Percentiles rank a stretch among this genome's conserved stretches.
These are phyloP conservation scores for Lactarius trivialis DNA, from an alignment of 768 basidiomycete species.

Conservation along the genomic window DNA sequence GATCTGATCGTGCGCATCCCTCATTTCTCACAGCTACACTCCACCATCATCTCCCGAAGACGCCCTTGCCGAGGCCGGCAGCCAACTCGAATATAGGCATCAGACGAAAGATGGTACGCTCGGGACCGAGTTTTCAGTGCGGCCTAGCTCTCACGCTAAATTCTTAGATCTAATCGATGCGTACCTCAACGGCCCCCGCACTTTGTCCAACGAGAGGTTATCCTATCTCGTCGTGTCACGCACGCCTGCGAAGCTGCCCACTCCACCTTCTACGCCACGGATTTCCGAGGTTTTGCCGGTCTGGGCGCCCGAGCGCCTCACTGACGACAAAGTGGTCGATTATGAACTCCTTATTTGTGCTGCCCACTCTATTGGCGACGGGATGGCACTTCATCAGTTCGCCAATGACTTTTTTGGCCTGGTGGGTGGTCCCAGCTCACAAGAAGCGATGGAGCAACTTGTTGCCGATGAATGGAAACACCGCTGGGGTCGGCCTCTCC, in stretches of 20 bases:
- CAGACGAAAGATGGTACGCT: slow-evolving; percentile 50
- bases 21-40: slow-evolving; percentile 36
- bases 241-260: slow-evolving; percentile 26
- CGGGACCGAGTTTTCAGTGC: not conserved
- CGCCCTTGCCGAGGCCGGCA: slow-evolving; percentile 43
- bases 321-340: slow-evolving; percentile 26
- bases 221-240: slow-evolving; percentile 56
- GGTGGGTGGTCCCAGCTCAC: slow-evolving; percentile 36
- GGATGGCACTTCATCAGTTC: slow-evolving; percentile 78
- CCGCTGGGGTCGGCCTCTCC: slow-evolving; percentile 26
- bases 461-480: slow-evolving; percentile 32
- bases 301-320: slow-evolving; percentile 18
- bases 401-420: slow-evolving; percentile 75
- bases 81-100: slow-evolving; percentile 43
- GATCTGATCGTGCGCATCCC: not conserved
- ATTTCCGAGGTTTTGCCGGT: slow-evolving; percentile 13
- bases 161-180: slow-evolving; percentile 50
- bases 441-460: slow-evolving; percentile 29
- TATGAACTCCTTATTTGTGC: slow-evolving; percentile 68
- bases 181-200: slow-evolving; percentile 75
- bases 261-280: slow-evolving; percentile 32
- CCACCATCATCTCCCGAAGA: slow-evolving; percentile 38
- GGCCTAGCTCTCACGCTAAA: not conserved
- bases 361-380: slow-evolving; percentile 80
- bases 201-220: slow-evolving; percentile 57